Base-by-base conservation (phyloP, 495 filamentous ascomycete species). In the Staphylotrichum tortipilum region DNA sequence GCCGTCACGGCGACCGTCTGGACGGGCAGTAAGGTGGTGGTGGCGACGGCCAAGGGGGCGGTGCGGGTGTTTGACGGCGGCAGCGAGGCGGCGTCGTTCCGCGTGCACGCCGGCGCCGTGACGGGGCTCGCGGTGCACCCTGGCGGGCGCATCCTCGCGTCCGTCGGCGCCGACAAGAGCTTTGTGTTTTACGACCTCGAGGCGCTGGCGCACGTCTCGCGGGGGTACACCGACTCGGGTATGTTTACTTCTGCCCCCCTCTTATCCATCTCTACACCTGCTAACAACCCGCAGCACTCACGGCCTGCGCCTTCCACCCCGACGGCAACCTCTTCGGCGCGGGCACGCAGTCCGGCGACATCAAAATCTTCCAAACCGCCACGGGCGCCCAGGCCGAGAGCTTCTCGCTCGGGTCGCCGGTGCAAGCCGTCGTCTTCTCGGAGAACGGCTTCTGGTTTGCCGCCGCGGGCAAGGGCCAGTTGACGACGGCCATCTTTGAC, bases 371-470 rank as follows among this genome's bases (percentile, higher is more conserved):
- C 65, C 83, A 95, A 58, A 80, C 88, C 41, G 88, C 84, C 62
- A 81, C 79, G 3, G 82, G 85, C 10, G 68, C 77, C 44, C 74
- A 76, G 53, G 87, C 84, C 15, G 86, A 86, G 14, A 77, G 73
- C 58, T 91, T 90, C 63, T 68, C 75, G 12, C 72, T 84, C 48
- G 74, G 77, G 4, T 78, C 78, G 2, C 78, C 87, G 0, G 77
- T 95, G 24, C 79, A 82, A 56, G 76, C 79, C 24, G 68, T 98
- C 7, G 73, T 80, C 55, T 98, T 98, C 71, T 96, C 90, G 0
- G 94, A 98, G 66, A 98, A 97, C 53, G 92, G 92, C n/a, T 91
- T 83, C 52, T 96, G 88, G 84, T 80, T 98, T 54, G 92, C 94
- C 9, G 80, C 86, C 1, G 79, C 82, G 14, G 78, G 78, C 19